A percentile compares a stretch with the other conserved stretches of the same genome.
Conservation (phyloP, 1,284 basidiomycete genomes). For the Cystobasidiaceae sp. region DNA sequence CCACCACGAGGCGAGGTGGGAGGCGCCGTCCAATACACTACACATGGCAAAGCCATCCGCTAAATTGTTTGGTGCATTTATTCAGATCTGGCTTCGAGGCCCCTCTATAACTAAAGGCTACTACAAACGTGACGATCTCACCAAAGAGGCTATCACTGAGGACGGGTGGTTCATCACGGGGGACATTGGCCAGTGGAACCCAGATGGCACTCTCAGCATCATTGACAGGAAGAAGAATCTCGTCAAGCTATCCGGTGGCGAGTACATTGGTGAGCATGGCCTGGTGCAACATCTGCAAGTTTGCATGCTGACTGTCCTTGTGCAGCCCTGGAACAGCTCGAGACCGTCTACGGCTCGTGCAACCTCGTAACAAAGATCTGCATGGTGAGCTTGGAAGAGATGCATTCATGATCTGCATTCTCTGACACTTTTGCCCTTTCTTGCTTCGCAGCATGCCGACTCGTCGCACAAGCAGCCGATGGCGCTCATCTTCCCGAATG, state of each 20-base stretch:
- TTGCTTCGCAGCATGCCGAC: slow-evolving; percentile 73
- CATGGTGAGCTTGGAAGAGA: not conserved
- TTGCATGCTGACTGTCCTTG: not conserved
- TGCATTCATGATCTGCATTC: slow-evolving; percentile 32
- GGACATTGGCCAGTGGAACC: slow-evolving; percentile 70
- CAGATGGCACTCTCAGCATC: slow-evolving; percentile 71
- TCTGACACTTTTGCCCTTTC: slow-evolving; percentile 53
- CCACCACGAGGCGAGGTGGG: slow-evolving; percentile 67
- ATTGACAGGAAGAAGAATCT: slow-evolving; percentile 73
- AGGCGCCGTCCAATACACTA: too few relatives aligned
- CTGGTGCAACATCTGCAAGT: not conserved
- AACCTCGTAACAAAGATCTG: slow-evolving; percentile 48
- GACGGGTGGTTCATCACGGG: slow-evolving; percentile 87
- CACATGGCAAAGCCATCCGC: too few relatives aligned
- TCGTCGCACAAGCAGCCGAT: slow-evolving; percentile 80
- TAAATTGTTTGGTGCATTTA: too few relatives aligned
- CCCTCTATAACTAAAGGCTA: slow-evolving; percentile 55
- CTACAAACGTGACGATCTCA: slow-evolving; percentile 67
- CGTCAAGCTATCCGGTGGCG: slow-evolving; percentile 77
- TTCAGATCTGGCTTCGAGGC: slow-evolving; percentile 72
- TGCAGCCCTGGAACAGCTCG: slow-evolving; percentile 10
- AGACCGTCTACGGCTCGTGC: slow-evolving; percentile 76
- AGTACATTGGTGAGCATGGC: slow-evolving; percentile 88
- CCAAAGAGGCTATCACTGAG: slow-evolving; percentile 72
- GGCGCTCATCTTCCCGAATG: slow-evolving; percentile 57